Base-by-base conservation (phyloP, 345 rosid species). In the Iberis pinnata region DNA sequence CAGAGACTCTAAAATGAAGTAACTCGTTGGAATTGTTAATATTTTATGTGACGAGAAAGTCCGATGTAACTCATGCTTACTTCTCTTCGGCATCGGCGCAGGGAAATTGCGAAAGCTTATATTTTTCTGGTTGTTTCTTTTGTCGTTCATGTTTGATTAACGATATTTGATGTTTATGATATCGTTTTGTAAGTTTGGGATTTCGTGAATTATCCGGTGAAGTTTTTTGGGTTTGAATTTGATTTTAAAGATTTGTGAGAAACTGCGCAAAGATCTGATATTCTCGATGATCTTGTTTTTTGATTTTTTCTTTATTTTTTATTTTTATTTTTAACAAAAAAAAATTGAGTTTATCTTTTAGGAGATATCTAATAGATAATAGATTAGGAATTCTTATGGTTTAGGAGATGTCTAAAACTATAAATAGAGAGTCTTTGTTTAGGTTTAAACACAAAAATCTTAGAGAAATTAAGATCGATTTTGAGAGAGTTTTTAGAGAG, bases 1-100 rank as follows among this genome's bases (percentile, higher is more conserved):
- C 67, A 80, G 45, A 8, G 96, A 78, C 16, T 78, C 82, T 67
- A 81, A 31, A 74, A 87, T 80, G 67, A 80, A 84, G 49, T 80
- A 73, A 65, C 76, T 71, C 7, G 76, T 59, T 5, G 75, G 20
- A 10, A 74, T 46, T 64, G 2, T 29, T 7, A 79, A 39, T 52
- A 63, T 75, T 39, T 64, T 73, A 46, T 58, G 81, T 0, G 72
- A 60, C n/a, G 52, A 63, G 14, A 44, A 10, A 37, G 71, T 53
- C 24, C 75, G 32, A 11, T 32, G 53, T 51, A 63, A 42, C 39
- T 73, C 78, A 43, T 52, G 49, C 31, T 70, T 63, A 8, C 42
- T 12, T 41, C 31, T 46, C 16, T 43, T 65, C n/a, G 68, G 75
- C 6, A 50, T 24, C n/a, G n/a, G n/a, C 6, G 53, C 33, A 42